Conservation (phyloP, 2,329 filamentous ascomycete genomes). For the Fusarium sp. region DNA sequence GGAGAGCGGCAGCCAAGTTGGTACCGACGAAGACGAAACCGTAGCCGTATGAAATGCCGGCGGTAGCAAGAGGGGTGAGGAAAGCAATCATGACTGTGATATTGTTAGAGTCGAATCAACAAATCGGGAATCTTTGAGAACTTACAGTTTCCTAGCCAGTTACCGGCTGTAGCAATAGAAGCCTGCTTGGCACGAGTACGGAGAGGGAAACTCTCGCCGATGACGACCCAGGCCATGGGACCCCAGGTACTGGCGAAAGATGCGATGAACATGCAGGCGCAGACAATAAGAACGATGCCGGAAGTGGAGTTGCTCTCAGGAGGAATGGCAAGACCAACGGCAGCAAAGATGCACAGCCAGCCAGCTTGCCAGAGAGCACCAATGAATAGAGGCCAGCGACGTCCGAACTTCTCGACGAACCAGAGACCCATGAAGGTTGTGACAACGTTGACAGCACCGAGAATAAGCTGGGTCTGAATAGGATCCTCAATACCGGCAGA, state of each 20-base stretch:
- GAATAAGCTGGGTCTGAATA: constrained; percentile 76
- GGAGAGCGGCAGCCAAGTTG: constrained; percentile 67
- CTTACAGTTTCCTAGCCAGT: constrained; percentile 72
- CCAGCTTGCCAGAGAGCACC: constrained; percentile 76
- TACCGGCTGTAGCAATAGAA: constrained; percentile 66
- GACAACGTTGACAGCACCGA: constrained; percentile 75
- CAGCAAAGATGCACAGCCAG: constrained; percentile 75
- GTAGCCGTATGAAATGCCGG: constrained; percentile 71
- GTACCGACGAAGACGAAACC: constrained; percentile 76
- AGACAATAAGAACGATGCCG: constrained; percentile 78
- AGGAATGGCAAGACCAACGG: constrained; percentile 63
- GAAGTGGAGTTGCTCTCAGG: constrained; percentile 60
- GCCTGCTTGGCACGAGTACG: constrained; percentile 68
- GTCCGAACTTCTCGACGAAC: constrained; percentile 75
- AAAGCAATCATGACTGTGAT: constrained; percentile 70
- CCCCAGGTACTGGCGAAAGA: constrained; percentile 79
- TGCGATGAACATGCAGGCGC: constrained; percentile 80
- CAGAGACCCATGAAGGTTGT: constrained; percentile 77
- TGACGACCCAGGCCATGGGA: constrained; percentile 76
- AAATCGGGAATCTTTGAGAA: rapidly evolving
- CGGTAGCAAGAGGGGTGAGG: constrained; percentile 75
- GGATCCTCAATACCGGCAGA: constrained; percentile 75
- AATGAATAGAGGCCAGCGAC: constrained; percentile 75
- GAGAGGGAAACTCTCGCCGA: constrained; percentile 74
- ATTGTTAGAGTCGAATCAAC: constrained; percentile 19